Evolutionary conservation across 371 early-diverging fungal species (phyloP).

Genomic region (Gilbertella persicaria): DNA sequence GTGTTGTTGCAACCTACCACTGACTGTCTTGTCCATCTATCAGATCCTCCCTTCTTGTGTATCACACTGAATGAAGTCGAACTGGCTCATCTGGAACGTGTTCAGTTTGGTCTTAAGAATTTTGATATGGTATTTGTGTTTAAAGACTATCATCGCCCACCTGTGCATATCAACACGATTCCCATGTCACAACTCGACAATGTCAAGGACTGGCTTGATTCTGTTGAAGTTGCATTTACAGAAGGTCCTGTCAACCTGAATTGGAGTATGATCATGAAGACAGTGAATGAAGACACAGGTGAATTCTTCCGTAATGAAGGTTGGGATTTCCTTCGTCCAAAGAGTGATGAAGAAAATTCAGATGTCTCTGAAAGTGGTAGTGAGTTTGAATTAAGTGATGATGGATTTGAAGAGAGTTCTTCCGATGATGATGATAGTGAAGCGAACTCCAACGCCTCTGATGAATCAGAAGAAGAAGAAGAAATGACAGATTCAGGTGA

Average conservation of each 20-base stretch:
- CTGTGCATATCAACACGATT: constrained; percentile 97
- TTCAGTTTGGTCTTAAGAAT: constrained; percentile 97
- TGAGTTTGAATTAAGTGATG: constrained; percentile 61
- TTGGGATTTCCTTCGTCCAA: constrained; percentile 91
- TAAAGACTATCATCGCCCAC: constrained; percentile 90
- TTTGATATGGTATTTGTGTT: constrained; percentile 99
- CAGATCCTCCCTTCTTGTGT: constrained; percentile 96
- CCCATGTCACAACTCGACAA: constrained; percentile 93
- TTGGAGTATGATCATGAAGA: constrained; percentile 99
- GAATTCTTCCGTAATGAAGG: constrained; percentile 97
- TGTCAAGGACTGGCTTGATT: constrained; percentile 99
- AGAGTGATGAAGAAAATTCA: constrained; percentile 59
- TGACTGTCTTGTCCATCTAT: constrained; percentile 96
- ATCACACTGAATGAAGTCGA: constrained; percentile 96
- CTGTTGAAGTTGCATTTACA: constrained; percentile 94
- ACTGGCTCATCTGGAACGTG: constrained; percentile 98
- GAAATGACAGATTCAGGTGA: constrained; percentile 67
- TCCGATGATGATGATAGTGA: constrained; percentile 72
- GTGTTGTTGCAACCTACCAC: constrained; percentile 97
- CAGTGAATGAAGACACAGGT: constrained; percentile 94
- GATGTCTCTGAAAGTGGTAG: constrained; percentile 60
- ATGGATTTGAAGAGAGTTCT: constrained; percentile 55
- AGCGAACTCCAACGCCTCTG: constrained; percentile 67
- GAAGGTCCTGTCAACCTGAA: constrained; percentile 98
- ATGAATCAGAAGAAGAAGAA: constrained; percentile 57